A percentile compares a stretch with the other conserved stretches of the same genome.
These are phyloP conservation scores for Podospora sp. DNA, from an alignment of 495 filamentous ascomycete genomes.

Conservation along the genomic window DNA sequence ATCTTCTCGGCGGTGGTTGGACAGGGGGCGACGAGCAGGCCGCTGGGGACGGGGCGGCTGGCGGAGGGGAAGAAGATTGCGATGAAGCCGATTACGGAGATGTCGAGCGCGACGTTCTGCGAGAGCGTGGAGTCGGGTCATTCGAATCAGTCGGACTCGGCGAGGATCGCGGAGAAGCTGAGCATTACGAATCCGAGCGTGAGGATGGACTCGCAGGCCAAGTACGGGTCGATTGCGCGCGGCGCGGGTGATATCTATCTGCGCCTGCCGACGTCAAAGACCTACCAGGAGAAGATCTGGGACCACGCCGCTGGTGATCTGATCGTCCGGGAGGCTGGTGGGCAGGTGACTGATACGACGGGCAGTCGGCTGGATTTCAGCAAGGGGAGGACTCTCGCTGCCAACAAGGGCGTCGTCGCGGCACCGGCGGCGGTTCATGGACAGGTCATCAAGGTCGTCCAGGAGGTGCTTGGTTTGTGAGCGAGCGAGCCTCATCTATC, in stretches of 20 bases:
- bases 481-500: slow-evolving; percentile 23
- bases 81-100: slow-evolving; percentile 75
- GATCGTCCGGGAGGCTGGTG: slow-evolving; percentile 92
- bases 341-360: slow-evolving; percentile 82
- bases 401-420: slow-evolving; percentile 92
- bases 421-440: slow-evolving; percentile 74
- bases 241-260: slow-evolving; percentile 95
- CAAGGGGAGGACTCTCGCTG: slow-evolving; percentile 78
- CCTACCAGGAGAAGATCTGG: slow-evolving; percentile 99
- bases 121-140: slow-evolving; percentile 93
- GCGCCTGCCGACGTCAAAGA: slow-evolving; percentile 76
- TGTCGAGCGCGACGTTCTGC: slow-evolving; percentile 83
- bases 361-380: slow-evolving; percentile 83
- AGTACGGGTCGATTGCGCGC: slow-evolving; percentile 94
- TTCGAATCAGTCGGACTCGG: slow-evolving; percentile 83
- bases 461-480: slow-evolving; percentile 64
- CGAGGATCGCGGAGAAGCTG: slow-evolving; percentile 77
- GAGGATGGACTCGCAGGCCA: slow-evolving; percentile 95
- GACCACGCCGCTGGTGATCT: slow-evolving; percentile 97
- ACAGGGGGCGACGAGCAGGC: slow-evolving; percentile 74
- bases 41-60: slow-evolving; percentile 63
- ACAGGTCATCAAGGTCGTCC: slow-evolving; percentile 79
- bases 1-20: slow-evolving; percentile 79
- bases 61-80: slow-evolving; percentile 63
- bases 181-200: slow-evolving; percentile 86